phyloP scores from a whole-genome alignment of 1,284 basidiomycete species.

The Heterobasidion occidentale region DNA sequence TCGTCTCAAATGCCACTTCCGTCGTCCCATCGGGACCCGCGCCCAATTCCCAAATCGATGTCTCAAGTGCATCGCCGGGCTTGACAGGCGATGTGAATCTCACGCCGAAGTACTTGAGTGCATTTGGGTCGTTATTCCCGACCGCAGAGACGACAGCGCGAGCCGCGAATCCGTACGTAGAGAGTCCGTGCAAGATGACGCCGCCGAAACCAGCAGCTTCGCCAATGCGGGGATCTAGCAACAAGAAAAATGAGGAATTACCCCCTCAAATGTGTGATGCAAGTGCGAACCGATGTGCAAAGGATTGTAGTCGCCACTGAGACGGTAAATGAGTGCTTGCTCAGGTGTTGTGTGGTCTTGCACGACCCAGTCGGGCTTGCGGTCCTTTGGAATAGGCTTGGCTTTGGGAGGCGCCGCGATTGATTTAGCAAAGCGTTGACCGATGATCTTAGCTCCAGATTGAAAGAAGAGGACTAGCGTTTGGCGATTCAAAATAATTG shows the following conservation, averaged over 20 bases:
- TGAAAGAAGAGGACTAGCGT: slow-evolving; percentile 61
- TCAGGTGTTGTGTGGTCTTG: slow-evolving; percentile 64
- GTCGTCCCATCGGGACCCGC: slow-evolving; percentile 55
- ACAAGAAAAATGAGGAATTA: slow-evolving; percentile 1
- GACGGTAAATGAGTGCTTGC: slow-evolving; percentile 72
- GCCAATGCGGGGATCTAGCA: slow-evolving; percentile 63
- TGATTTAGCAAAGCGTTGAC: slow-evolving; percentile 58
- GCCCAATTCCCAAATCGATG: slow-evolving; percentile 70
- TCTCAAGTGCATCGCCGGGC: slow-evolving; percentile 75
- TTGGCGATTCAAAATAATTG: background rate
- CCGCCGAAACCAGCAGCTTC: slow-evolving; percentile 67
- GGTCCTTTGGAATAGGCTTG: slow-evolving; percentile 60
- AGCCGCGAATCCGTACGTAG: slow-evolving; percentile 71
- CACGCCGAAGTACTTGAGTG: slow-evolving; percentile 60
- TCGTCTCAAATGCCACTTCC: slow-evolving; percentile 68
- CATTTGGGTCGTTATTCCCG: slow-evolving; percentile 48
- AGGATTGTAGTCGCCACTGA: slow-evolving; percentile 82
- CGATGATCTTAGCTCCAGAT: slow-evolving; percentile 67
- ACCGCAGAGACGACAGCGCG: slow-evolving; percentile 60
- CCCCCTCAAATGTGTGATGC: background rate
- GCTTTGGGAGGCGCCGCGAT: slow-evolving; percentile 62
- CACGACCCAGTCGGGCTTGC: slow-evolving; percentile 61
- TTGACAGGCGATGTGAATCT: slow-evolving; percentile 77
- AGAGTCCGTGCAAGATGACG: slow-evolving; percentile 77
- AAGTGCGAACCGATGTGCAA: slow-evolving; percentile 63